phyloP scores from a whole-genome alignment of 2,329 filamentous ascomycete genomes.

The Paecilomyces niveus region DNA sequence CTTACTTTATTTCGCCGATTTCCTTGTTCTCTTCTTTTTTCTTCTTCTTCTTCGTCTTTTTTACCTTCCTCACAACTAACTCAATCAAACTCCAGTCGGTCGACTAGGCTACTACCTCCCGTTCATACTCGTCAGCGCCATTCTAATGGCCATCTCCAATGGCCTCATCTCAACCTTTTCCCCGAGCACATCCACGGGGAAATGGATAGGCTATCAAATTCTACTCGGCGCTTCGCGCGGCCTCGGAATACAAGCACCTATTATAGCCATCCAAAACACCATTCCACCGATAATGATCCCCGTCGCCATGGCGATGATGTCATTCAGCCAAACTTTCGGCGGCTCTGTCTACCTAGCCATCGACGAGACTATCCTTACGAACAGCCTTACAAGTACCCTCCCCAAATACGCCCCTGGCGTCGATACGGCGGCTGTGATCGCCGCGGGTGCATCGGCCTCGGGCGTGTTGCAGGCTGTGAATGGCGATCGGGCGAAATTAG shows the following conservation, averaged over 20 bases:
- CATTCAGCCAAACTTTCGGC: conserved; percentile 34
- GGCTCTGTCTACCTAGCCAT: conserved; percentile 46
- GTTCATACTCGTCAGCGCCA: conserved; percentile 20
- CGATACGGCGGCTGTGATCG: conserved; percentile 26
- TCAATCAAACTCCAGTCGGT: conserved; percentile 16
- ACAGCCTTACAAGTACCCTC: conserved; percentile 29
- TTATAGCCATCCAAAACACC: not conserved
- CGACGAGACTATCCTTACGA: conserved; percentile 44
- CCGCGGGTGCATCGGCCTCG: conserved; percentile 33
- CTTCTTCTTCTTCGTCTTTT: no score
- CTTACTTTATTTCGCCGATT: no score
- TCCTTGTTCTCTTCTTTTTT: no score
- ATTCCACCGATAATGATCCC: not conserved
- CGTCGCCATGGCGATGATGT: not conserved
- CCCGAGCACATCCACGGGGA: conserved; percentile 24
- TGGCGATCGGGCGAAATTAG: not conserved
- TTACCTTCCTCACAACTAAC: not conserved
- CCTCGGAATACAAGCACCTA: not conserved
- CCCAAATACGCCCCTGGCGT: conserved; percentile 26
- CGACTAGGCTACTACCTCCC: conserved; percentile 28
- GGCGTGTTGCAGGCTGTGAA: conserved; percentile 24
- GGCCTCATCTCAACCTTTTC: conserved; percentile 39
- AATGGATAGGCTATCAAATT: conserved; percentile 30
- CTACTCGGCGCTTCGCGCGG: not conserved
- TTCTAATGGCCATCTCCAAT: conserved; percentile 24